Conservation (phyloP, 441 rosid species). For the Flueggea neowawraea region DNA sequence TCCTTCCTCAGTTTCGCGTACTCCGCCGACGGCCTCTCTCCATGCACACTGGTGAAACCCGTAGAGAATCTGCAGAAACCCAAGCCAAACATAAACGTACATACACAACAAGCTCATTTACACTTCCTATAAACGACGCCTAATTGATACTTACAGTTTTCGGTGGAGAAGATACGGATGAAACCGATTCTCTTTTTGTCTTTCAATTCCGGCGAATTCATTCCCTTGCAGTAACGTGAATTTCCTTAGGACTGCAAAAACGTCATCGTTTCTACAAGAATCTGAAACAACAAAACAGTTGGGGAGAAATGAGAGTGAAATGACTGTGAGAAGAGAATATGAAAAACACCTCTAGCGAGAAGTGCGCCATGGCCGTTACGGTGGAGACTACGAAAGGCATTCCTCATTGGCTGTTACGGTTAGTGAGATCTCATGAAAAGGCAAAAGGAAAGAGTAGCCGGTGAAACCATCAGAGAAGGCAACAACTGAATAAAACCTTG, state of each 20-base stretch:
- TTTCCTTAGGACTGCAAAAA: constrained; percentile 15
- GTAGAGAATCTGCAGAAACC: constrained; percentile 55
- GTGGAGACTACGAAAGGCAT: constrained; percentile 45
- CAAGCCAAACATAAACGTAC: not conserved
- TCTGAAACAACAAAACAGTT: constrained; percentile 31
- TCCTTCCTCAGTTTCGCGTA: constrained; percentile 95
- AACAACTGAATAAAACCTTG: too few species aligned
- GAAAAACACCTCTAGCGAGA: constrained; percentile 32
- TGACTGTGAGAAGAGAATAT: not conserved
- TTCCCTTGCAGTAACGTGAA: constrained; percentile 13
- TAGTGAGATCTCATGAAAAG: constrained; percentile 8
- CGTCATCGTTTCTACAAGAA: constrained; percentile 19
- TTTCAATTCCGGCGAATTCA: constrained; percentile 19
- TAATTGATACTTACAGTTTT: constrained; percentile 35
- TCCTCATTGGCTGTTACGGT: constrained; percentile 52
- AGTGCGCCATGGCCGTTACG: constrained; percentile 45
- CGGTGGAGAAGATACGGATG: constrained; percentile 29
- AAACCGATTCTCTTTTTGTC: constrained; percentile 20
- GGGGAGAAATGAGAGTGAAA: not conserved
- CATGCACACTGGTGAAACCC: constrained; percentile 75
- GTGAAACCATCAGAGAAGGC: too few species aligned
- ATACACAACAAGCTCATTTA: not conserved
- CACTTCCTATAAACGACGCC: not conserved
- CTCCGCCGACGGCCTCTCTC: constrained; percentile 82
- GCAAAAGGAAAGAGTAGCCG: too few species aligned